Percentiles rank a stretch among this genome's conserved stretches.
phyloP scores from a whole-genome alignment of 2,329 filamentous ascomycete genomes.

The Rutstroemia sp. region DNA sequence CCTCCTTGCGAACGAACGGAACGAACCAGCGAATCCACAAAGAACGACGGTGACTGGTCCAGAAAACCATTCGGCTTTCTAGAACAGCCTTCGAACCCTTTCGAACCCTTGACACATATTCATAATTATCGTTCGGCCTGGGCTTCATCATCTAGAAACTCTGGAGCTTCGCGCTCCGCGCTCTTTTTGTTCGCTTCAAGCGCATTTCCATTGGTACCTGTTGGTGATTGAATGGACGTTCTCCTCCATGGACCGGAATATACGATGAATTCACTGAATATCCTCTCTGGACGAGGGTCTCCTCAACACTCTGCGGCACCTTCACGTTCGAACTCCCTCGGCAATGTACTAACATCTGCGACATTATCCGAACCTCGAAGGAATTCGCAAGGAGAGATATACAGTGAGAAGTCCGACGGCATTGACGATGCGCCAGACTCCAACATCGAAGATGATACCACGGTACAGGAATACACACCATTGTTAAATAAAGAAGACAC shows the following conservation, averaged over 20 bases:
- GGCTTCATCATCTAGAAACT: neutral
- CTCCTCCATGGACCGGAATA: slow-evolving; percentile 42
- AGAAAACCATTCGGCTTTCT: neutral
- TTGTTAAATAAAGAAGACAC: slow-evolving; percentile 42
- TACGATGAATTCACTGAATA: slow-evolving; percentile 96
- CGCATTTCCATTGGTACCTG: neutral
- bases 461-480: slow-evolving; percentile 60
- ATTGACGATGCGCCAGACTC: slow-evolving; percentile 33
- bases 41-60: neutral
- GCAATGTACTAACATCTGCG: slow-evolving; percentile 29
- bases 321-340: slow-evolving; percentile 54
- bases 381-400: slow-evolving; percentile 32
- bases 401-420: slow-evolving; percentile 34
- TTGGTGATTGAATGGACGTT: slow-evolving; percentile 3
- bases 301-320: slow-evolving; percentile 49
- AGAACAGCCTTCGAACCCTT: neutral
- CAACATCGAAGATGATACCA: slow-evolving; percentile 19
- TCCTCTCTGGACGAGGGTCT: slow-evolving; percentile 78
- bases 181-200: neutral
- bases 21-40: neutral
- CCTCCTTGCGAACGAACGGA: neutral
- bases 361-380: slow-evolving; percentile 21
- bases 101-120: neutral
- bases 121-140: neutral
- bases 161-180: slow-evolving; percentile 6